A percentile compares a stretch with the other conserved stretches of the same genome.
Evolutionary conservation across 106 monocot genomes (phyloP).

Genomic region (Amphibolis antarctica): DNA sequence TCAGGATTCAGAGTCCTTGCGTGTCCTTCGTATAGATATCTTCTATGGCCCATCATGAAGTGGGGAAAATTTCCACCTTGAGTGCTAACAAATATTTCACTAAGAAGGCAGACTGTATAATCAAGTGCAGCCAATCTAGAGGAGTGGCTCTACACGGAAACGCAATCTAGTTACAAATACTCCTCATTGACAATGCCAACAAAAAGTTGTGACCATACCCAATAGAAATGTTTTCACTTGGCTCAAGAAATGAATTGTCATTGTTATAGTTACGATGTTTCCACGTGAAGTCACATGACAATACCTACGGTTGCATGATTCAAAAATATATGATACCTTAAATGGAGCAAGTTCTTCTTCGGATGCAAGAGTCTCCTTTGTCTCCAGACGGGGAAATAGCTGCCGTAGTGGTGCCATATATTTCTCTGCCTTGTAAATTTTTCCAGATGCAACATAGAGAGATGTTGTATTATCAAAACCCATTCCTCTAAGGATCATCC

Average conservation of each 20-base stretch:
- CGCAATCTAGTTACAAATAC: background rate
- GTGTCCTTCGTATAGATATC: conserved; percentile 71
- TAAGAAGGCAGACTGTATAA: conserved; percentile 73
- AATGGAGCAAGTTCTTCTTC: conserved; percentile 82
- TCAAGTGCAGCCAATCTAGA: conserved; percentile 90
- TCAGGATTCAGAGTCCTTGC: conserved; percentile 91
- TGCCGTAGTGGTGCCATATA: conserved; percentile 92
- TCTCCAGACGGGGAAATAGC: conserved; percentile 83
- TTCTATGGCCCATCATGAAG: conserved; percentile 84
- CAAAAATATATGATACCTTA: conserved; percentile 1
- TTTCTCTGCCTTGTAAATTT: conserved; percentile 75
- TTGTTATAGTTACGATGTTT: background rate
- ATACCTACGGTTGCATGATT: no score
- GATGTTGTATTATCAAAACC: conserved; percentile 83
- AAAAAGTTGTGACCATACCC: background rate
- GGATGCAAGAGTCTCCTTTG: conserved; percentile 74
- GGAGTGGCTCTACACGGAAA: conserved; percentile 55
- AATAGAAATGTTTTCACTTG: no score
- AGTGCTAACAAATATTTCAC: conserved; percentile 91
- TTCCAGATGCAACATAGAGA: conserved; percentile 91
- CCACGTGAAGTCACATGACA: background rate
- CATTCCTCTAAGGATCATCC: conserved; percentile 97
- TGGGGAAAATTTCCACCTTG: conserved; percentile 99
- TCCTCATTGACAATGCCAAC: background rate
- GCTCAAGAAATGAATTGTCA: no score